Conservation (phyloP, 768 basidiomycete genomes). For the Cystofilobasidium macerans region DNA sequence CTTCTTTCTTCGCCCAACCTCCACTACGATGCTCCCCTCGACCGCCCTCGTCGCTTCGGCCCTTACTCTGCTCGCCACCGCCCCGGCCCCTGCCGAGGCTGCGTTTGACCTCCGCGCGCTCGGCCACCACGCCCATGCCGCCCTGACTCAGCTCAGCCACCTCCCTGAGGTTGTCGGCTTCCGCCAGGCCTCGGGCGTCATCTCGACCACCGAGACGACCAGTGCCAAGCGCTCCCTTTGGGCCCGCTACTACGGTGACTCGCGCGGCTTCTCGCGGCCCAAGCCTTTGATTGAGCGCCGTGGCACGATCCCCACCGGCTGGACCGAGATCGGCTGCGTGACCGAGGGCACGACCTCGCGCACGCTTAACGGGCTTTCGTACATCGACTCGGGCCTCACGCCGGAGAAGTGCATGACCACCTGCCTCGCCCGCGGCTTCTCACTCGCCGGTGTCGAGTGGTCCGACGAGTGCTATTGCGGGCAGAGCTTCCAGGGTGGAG, state of each 20-base stretch:
- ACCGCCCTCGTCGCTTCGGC: conserved; percentile 6
- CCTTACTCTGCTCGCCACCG: conserved; percentile 11
- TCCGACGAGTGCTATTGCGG: conserved; percentile 51
- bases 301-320: conserved; percentile 28
- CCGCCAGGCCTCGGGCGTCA: conserved; percentile 4
- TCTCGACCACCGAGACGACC: conserved; percentile 7
- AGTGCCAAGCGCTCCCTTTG: conserved; percentile 10
- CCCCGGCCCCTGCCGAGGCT: background rate
- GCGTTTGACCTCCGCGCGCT: conserved; percentile 6
- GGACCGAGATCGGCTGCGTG: conserved; percentile 31
- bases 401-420: conserved; percentile 52
- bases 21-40: background rate
- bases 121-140: conserved; percentile 26
- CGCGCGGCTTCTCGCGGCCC: conserved; percentile 22
- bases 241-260: conserved; percentile 25
- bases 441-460: conserved; percentile 63
- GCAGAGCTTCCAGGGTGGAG: conserved; percentile 53
- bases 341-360: conserved; percentile 52
- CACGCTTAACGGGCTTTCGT: conserved; percentile 48
- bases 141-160: conserved; percentile 22
- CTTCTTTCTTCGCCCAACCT: background rate
- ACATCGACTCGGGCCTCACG: conserved; percentile 51
- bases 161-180: conserved; percentile 16
- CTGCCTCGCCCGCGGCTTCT: conserved; percentile 49
- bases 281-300: conserved; percentile 8